phyloP scores from a whole-genome alignment of 352 stramenopile species.

The Phytophthora nicotianae region DNA sequence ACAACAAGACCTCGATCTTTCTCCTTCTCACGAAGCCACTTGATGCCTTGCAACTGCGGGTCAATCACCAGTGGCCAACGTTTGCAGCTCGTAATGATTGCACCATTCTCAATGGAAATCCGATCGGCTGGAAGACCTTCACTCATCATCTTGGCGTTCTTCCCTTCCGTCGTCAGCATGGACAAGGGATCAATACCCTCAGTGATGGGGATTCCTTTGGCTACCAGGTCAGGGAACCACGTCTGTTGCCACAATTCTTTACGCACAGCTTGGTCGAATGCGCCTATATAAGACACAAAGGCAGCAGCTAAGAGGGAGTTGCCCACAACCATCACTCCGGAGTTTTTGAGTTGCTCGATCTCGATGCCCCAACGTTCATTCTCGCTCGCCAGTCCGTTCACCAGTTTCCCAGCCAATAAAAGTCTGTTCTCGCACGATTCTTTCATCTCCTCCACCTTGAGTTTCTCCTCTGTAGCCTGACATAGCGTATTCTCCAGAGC shows the following conservation, averaged over 20 bases:
- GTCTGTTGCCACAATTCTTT: conserved; percentile 82
- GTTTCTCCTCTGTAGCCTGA: conserved; percentile 95
- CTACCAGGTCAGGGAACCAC: conserved; percentile 90
- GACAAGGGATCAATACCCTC: conserved; percentile 94
- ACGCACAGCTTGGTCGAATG: conserved; percentile 94
- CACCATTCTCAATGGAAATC: conserved; percentile 98
- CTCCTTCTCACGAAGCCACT: conserved; percentile 97
- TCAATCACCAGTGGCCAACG: conserved; percentile 98
- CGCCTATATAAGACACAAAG: conserved; percentile 98
- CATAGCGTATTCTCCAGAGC: conserved; percentile 94
- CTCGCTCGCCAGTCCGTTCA: conserved; percentile 95
- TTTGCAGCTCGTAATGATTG: conserved; percentile 97
- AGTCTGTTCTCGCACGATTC: conserved; percentile 93
- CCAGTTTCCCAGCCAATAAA: conserved; percentile 93
- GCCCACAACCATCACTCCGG: conserved; percentile 94
- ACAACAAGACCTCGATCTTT: conserved; percentile 92
- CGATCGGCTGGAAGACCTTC: conserved; percentile 96
- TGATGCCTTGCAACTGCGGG: conserved; percentile 97
- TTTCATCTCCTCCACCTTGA: conserved; percentile 96
- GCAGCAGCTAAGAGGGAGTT: conserved; percentile 96
- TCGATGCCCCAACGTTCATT: conserved; percentile 97
- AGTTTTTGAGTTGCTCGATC: conserved; percentile 96
- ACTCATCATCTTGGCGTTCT: conserved; percentile 98
- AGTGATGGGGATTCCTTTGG: conserved; percentile 93
- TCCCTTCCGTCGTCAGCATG: conserved; percentile 96